Conservation (phyloP, 2,329 filamentous ascomycete genomes). For the Phyllosticta ampelicida region DNA sequence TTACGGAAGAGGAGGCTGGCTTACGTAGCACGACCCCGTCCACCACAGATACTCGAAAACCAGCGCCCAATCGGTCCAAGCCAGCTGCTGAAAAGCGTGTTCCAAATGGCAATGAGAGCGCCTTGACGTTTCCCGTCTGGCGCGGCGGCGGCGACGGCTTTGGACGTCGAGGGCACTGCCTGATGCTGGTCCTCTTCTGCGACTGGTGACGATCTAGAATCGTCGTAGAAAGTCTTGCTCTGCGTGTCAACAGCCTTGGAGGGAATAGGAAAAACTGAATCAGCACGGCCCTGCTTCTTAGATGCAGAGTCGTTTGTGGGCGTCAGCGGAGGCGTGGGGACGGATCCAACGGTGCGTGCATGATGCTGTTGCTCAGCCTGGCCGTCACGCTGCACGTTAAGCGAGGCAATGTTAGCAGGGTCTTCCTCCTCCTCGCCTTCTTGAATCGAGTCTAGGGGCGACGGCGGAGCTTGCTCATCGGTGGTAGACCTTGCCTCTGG, state of each 20-base stretch:
- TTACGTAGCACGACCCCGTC: constrained; percentile 10
- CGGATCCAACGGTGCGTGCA: neutral
- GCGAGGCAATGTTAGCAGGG: neutral
- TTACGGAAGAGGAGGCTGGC: neutral
- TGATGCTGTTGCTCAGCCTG: neutral
- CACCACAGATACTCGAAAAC: constrained; percentile 4
- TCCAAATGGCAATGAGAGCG: constrained; percentile 4
- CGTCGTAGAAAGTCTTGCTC: neutral
- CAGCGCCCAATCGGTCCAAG: constrained; percentile 1
- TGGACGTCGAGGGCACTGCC: neutral
- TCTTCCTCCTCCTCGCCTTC: constrained; percentile 4
- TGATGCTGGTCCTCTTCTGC: neutral
- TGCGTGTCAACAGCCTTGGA: neutral
- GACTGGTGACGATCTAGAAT: neutral
- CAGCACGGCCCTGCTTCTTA: neutral
- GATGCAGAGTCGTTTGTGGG: neutral
- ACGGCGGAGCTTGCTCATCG: constrained; percentile 1
- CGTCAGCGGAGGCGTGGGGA: constrained; percentile 7
- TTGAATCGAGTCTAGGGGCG: constrained; percentile 7
- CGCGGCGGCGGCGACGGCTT: neutral
- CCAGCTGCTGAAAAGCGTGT: constrained; percentile 8
- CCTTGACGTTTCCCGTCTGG: neutral
- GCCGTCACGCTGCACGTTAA: neutral
- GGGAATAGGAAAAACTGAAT: constrained; percentile 4
- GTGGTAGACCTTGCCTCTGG: neutral